Conservation (phyloP, 2,329 filamentous ascomycete species). For the Cercospora berteroae region DNA sequence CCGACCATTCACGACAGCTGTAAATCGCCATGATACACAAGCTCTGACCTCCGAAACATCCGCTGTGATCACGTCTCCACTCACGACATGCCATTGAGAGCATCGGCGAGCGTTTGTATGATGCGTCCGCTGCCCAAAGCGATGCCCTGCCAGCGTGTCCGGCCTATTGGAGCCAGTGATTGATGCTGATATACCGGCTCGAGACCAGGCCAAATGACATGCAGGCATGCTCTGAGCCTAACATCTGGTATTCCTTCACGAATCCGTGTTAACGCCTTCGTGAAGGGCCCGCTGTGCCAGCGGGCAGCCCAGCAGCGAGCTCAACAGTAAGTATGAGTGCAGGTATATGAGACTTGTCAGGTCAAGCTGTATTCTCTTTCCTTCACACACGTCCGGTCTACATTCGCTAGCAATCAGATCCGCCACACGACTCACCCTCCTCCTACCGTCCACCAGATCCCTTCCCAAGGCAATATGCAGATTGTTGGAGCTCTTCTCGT, state of each 20-base stretch:
- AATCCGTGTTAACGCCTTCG: background rate
- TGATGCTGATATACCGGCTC: background rate
- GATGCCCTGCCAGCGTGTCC: background rate
- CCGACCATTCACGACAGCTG: background rate
- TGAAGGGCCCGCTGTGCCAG: background rate
- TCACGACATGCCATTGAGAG: background rate
- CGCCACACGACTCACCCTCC: background rate
- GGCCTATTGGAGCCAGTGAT: background rate
- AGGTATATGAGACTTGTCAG: slow-evolving; percentile 1
- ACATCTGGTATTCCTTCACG: background rate
- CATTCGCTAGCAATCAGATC: background rate
- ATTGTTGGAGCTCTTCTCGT: slow-evolving; percentile 18
- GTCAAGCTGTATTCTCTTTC: background rate
- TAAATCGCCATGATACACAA: background rate
- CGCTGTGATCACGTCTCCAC: background rate
- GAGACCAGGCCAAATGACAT: background rate
- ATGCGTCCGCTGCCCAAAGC: background rate
- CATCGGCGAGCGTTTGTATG: background rate
- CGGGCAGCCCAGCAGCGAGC: background rate
- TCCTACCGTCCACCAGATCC: background rate
- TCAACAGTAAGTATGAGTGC: background rate
- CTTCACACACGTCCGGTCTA: background rate
- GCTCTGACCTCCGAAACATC: background rate
- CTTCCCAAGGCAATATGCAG: slow-evolving; percentile 15
- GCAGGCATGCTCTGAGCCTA: background rate